phyloP scores from a whole-genome alignment of 192 early-diverging fungal species.

The Pilobolus umbonatus region DNA sequence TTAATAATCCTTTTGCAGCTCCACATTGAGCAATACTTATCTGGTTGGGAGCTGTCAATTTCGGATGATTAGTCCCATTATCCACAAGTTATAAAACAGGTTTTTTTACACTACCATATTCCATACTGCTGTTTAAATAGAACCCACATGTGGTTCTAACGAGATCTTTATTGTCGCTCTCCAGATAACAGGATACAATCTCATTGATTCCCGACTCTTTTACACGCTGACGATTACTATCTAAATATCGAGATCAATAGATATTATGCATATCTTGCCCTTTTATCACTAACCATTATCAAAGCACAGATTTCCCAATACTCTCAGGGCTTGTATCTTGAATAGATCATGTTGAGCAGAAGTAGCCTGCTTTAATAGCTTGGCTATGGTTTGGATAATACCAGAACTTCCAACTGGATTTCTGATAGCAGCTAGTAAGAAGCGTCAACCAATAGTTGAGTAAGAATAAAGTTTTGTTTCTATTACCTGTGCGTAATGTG shows the following conservation, averaged over 20 bases:
- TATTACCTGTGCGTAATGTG: conserved; percentile 4
- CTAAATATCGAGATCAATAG: conserved; percentile 22
- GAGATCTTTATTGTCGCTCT: conserved; percentile 26
- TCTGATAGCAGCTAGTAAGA: conserved; percentile 32
- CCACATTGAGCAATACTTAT: conserved; percentile 22
- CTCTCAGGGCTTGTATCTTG: conserved; percentile 42
- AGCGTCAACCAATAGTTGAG: neutral
- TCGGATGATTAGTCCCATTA: neutral
- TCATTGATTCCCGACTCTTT: conserved; percentile 32
- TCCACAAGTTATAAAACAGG: neutral
- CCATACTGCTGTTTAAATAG: conserved; percentile 46
- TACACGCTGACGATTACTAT: conserved; percentile 41
- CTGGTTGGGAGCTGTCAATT: conserved; percentile 39
- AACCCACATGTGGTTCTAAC: conserved; percentile 42
- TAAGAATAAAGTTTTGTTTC: neutral
- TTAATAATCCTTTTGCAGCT: conserved; percentile 2
- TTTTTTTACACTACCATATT: conserved; percentile 36
- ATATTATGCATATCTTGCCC: neutral
- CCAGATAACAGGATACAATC: conserved; percentile 26
- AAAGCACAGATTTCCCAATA: conserved; percentile 50
- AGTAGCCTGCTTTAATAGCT: conserved; percentile 30
- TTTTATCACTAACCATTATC: conserved; percentile 40
- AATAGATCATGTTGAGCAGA: conserved; percentile 9
- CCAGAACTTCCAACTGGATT: conserved; percentile 41
- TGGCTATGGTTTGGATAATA: conserved; percentile 34